Conservation (phyloP, 768 basidiomycete species). For the Coprinopsis strossmayeri region DNA sequence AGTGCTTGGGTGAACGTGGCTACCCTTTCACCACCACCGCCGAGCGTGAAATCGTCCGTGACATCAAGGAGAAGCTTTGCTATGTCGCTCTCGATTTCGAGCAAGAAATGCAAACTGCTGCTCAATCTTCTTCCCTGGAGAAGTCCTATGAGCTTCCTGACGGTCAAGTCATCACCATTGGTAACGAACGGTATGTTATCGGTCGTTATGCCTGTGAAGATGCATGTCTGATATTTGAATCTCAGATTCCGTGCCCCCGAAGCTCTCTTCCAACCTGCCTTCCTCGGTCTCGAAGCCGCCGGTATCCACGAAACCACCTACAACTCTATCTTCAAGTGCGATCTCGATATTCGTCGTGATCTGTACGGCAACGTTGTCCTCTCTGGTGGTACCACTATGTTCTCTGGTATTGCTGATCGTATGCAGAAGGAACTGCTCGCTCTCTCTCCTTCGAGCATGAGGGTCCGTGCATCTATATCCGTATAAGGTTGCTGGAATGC, state of each 20-base stretch:
- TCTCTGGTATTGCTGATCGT: conserved; percentile 92
- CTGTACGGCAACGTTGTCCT: conserved; percentile 80
- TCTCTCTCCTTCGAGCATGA: conserved; percentile 84
- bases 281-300: background rate
- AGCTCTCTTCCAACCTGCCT: conserved; percentile 2
- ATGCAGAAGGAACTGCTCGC: conserved; percentile 92
- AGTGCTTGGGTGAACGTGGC: background rate
- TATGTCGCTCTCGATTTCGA: conserved; percentile 60
- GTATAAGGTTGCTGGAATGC: background rate
- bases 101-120: conserved; percentile 57
- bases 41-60: conserved; percentile 66
- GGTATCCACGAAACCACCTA: conserved; percentile 1
- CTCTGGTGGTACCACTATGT: conserved; percentile 91
- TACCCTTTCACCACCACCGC: background rate
- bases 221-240: background rate
- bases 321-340: conserved; percentile 87
- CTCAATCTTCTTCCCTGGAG: conserved; percentile 17
- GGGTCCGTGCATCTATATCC: conserved; percentile 40
- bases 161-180: conserved; percentile 71
- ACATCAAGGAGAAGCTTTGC: conserved; percentile 76
- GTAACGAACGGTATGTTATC: conserved; percentile 47
- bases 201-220: conserved; percentile 1
- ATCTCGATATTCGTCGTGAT: conserved; percentile 80
- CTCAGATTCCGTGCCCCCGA: conserved; percentile 1
- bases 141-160: conserved; percentile 70